These are phyloP conservation scores for Bauhinia variegata DNA, from an alignment of 306 rosid genomes.

Conservation along the genomic window DNA sequence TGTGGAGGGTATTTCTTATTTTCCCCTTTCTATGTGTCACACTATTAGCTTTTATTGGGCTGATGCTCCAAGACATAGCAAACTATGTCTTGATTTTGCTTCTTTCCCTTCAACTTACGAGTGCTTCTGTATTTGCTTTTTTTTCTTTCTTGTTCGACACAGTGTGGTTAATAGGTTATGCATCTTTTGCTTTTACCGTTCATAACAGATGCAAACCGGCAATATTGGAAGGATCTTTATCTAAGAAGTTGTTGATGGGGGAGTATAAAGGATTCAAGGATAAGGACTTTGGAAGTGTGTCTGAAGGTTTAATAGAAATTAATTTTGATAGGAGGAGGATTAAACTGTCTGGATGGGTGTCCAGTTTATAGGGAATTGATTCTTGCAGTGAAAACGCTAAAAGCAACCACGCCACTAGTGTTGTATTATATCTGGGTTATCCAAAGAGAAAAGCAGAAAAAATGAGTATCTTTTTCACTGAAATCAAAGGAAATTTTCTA, in stretches of 20 bases:
- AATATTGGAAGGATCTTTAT: neutral
- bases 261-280: neutral
- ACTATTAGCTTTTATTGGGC: neutral
- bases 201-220: neutral
- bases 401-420: too few species aligned
- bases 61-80: too few species aligned
- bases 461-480: neutral
- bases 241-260: neutral
- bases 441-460: neutral
- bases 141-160: neutral
- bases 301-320: neutral
- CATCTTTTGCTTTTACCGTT: conserved; percentile 1
- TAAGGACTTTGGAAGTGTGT: neutral
- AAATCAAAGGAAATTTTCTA: neutral
- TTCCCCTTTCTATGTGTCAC: neutral
- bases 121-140: neutral
- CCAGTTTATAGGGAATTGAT: too few species aligned
- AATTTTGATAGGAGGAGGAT: neutral
- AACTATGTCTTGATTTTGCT: neutral
- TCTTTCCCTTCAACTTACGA: neutral
- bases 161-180: neutral
- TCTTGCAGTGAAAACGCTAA: too few species aligned
- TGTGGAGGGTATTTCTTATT: neutral
- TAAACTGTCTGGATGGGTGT: too few species aligned
- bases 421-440: neutral